Evolutionary conservation across 2,329 filamentous ascomycete species (phyloP).

Genomic region (Periconia sp.): DNA sequence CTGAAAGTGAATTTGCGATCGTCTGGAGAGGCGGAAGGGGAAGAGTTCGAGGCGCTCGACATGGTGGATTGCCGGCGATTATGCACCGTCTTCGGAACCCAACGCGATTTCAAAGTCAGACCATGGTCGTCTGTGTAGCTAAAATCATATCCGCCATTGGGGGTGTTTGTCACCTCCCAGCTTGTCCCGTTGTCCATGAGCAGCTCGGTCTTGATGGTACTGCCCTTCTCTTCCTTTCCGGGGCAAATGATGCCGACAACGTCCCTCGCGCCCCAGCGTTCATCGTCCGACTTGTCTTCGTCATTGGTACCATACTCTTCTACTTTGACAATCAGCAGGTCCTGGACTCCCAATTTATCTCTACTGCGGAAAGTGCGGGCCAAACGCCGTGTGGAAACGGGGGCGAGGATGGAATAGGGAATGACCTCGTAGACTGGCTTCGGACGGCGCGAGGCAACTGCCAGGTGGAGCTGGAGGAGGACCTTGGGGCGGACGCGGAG

Average conservation of each 20-base stretch:
- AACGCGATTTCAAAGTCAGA: slow-evolving; percentile 66
- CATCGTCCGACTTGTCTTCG: slow-evolving; percentile 56
- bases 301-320: slow-evolving; percentile 63
- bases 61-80: slow-evolving; percentile 31
- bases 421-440: slow-evolving; percentile 76
- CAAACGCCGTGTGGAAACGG: slow-evolving; percentile 55
- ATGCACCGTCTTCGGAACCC: slow-evolving; percentile 62
- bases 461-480: slow-evolving; percentile 73
- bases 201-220: slow-evolving; percentile 70
- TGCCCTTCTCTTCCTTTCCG: slow-evolving; percentile 58
- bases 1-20: slow-evolving; percentile 75
- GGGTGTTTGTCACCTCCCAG: slow-evolving; percentile 52
- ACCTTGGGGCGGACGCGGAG: slow-evolving; percentile 71
- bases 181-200: slow-evolving; percentile 60
- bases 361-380: slow-evolving; percentile 68
- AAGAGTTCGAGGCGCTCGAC: slow-evolving; percentile 25
- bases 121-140: slow-evolving; percentile 65
- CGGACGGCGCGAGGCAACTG: slow-evolving; percentile 66
- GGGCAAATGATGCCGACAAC: slow-evolving; percentile 75
- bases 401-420: slow-evolving; percentile 67
- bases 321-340: slow-evolving; percentile 73
- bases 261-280: slow-evolving; percentile 57
- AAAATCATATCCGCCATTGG: slow-evolving; percentile 62
- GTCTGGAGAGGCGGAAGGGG: slow-evolving; percentile 21
- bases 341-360: slow-evolving; percentile 70